phyloP scores from a whole-genome alignment of 441 rosid species.

The Oxalis stricta region DNA sequence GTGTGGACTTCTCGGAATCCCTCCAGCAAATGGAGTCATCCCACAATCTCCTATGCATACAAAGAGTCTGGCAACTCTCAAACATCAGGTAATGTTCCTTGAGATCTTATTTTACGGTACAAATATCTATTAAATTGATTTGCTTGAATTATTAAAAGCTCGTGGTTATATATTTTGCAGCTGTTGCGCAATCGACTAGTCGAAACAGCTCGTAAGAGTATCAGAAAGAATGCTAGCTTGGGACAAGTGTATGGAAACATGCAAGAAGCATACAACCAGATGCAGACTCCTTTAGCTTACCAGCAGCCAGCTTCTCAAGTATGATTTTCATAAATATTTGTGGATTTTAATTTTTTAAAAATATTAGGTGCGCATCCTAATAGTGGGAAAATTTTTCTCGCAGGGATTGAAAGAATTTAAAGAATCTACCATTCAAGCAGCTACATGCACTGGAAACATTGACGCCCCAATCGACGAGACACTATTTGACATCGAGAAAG shows the following conservation, averaged over 20 bases:
- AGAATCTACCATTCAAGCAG: slow-evolving; percentile 71
- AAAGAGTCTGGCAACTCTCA: slow-evolving; percentile 87
- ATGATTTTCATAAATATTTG: background rate
- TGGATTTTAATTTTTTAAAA: background rate
- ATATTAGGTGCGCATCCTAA: background rate
- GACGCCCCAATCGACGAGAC: slow-evolving; percentile 81
- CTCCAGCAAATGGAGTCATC: slow-evolving; percentile 90
- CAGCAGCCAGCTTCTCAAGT: slow-evolving; percentile 45
- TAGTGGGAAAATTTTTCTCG: background rate
- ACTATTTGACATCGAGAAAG: slow-evolving; percentile 76
- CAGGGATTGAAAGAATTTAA: slow-evolving; percentile 67
- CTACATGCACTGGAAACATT: slow-evolving; percentile 53
- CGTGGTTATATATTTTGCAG: slow-evolving; percentile 20
- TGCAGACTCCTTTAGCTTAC: slow-evolving; percentile 79
- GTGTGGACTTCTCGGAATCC: slow-evolving; percentile 83
- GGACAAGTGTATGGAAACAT: slow-evolving; percentile 78
- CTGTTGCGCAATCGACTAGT: slow-evolving; percentile 72
- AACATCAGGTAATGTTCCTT: slow-evolving; percentile 49
- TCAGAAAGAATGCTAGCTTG: slow-evolving; percentile 61
- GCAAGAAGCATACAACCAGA: slow-evolving; percentile 72
- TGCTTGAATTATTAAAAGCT: background rate
- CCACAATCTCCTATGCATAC: slow-evolving; percentile 99
- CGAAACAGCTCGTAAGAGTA: slow-evolving; percentile 47
- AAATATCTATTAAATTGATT: background rate
- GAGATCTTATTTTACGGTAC: background rate